Conservation (phyloP, 2,329 filamentous ascomycete genomes). For the Fusarium pseudocircinatum region DNA sequence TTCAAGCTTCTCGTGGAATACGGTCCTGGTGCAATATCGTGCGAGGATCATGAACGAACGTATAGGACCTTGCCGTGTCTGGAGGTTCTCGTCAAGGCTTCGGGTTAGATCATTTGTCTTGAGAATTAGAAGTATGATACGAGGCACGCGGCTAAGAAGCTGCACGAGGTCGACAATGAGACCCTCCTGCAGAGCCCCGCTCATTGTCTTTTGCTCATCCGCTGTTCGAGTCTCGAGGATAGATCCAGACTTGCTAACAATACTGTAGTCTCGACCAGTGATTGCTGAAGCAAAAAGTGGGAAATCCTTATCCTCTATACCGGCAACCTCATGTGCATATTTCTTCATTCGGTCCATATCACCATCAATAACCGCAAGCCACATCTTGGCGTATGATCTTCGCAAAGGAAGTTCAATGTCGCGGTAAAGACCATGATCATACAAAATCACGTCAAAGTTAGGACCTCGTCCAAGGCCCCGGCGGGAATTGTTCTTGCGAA, state of each 20-base stretch:
- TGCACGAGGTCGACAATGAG: constrained; percentile 89
- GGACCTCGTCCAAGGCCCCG: constrained; percentile 60
- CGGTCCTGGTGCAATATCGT: constrained; percentile 72
- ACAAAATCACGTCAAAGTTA: constrained; percentile 96
- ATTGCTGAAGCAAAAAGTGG: constrained; percentile 96
- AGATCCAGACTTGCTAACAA: constrained; percentile 71
- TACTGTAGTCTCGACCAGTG: constrained; percentile 88
- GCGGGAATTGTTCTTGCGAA: constrained; percentile 76
- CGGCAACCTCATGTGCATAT: constrained; percentile 89
- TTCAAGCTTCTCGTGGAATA: constrained; percentile 72
- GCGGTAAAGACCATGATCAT: constrained; percentile 96
- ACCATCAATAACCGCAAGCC: constrained; percentile 93
- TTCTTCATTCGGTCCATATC: constrained; percentile 87
- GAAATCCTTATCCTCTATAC: constrained; percentile 88
- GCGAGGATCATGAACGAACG: constrained; percentile 75
- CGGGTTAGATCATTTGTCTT: constrained; percentile 98
- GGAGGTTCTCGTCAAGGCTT: constrained; percentile 89
- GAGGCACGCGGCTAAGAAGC: constrained; percentile 85
- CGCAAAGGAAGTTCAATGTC: constrained; percentile 84
- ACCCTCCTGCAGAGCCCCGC: constrained; percentile 84
- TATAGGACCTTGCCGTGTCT: constrained; percentile 74
- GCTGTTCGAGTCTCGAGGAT: constrained; percentile 69
- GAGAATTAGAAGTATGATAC: constrained; percentile 92
- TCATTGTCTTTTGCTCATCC: constrained; percentile 88
- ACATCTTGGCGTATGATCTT: constrained; percentile 93